phyloP scores from a whole-genome alignment of 305 asterid genomes.

The Fraxinus ornus region DNA sequence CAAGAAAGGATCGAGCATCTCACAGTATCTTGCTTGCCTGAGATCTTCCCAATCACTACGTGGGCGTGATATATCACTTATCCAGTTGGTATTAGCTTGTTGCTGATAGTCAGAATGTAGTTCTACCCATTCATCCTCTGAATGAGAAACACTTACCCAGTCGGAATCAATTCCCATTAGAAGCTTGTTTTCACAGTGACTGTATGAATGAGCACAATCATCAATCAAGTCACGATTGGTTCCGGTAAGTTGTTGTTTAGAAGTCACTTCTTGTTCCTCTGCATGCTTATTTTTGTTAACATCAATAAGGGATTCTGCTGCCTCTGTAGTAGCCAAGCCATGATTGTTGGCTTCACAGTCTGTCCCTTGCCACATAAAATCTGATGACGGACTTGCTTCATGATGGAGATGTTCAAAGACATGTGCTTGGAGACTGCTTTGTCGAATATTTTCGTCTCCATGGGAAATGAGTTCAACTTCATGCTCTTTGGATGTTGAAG shows the following conservation, averaged over 20 bases:
- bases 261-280: constrained; percentile 20
- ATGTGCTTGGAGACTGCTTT: constrained; percentile 1
- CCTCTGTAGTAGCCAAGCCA: constrained; percentile 18
- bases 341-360: constrained; percentile 17
- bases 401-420: too few species aligned
- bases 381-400: too few species aligned
- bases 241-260: constrained; percentile 24
- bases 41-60: constrained; percentile 87
- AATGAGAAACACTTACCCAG: constrained; percentile 48
- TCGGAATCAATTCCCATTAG: constrained; percentile 36
- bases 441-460: constrained; percentile 14
- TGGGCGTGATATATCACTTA: constrained; percentile 78
- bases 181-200: constrained; percentile 33
- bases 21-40: constrained; percentile 83
- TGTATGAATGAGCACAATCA: constrained; percentile 27
- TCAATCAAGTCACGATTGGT: constrained; percentile 20
- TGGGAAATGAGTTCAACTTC: constrained; percentile 19
- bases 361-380: too few species aligned
- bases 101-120: constrained; percentile 43
- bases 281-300: constrained; percentile 13
- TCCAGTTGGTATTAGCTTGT: constrained; percentile 56
- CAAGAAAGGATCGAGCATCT: constrained; percentile 82
- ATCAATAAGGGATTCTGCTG: constrained; percentile 12
- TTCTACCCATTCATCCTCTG: constrained; percentile 60
- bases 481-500: constrained; percentile 15